Evolutionary conservation across 257 asterid species (phyloP).

Genomic region (Ilex asprella): DNA sequence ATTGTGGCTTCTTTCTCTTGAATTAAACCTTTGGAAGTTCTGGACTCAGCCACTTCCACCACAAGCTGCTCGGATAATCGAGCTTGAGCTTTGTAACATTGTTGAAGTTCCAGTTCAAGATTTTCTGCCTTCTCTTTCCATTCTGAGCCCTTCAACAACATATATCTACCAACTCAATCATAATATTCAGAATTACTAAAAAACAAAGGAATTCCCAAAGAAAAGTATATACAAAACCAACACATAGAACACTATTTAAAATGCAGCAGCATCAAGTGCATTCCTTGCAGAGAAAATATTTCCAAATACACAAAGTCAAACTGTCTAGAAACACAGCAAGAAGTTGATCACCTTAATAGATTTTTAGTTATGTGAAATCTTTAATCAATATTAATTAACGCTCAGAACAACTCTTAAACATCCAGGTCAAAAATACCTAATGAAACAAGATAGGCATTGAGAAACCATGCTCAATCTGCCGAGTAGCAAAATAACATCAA

Average conservation of each 20-base stretch:
- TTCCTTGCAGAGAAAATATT: not conserved
- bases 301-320: not conserved
- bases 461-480: not conserved
- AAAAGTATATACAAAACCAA: not conserved
- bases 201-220: not conserved
- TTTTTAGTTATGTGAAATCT: no score
- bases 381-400: no score
- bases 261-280: not conserved
- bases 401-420: no score
- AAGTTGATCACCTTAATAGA: not conserved
- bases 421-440: no score
- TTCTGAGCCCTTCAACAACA: constrained; percentile 66
- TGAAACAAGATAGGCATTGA: no score
- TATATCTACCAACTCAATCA: constrained; percentile 11
- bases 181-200: not conserved
- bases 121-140: constrained; percentile 96
- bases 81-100: constrained; percentile 93
- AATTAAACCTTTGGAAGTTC: constrained; percentile 61
- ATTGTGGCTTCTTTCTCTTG: constrained; percentile 73
- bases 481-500: not conserved
- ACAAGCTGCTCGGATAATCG: constrained; percentile 94
- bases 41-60: constrained; percentile 92
- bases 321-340: not conserved
- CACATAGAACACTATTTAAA: not conserved
- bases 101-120: constrained; percentile 89